These are phyloP conservation scores for Aphanocladium album DNA, from an alignment of 2,329 filamentous ascomycete genomes.

Conservation along the genomic window DNA sequence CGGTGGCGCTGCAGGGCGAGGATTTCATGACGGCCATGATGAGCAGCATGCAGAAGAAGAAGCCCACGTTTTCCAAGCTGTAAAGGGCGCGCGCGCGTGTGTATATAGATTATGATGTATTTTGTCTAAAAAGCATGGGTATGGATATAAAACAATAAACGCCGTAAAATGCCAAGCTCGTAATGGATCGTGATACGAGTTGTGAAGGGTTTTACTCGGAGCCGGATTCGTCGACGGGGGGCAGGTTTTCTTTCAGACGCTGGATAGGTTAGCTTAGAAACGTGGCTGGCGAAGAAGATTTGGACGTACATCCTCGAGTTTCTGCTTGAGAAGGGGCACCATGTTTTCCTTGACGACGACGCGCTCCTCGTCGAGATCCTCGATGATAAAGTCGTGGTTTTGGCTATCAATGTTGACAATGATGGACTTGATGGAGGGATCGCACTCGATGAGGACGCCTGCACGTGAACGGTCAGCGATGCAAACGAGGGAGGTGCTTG, in stretches of 20 bases:
- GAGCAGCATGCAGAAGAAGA: conserved; percentile 72
- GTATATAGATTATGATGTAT: neutral
- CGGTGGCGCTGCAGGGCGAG: conserved; percentile 70
- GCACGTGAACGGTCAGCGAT: neutral
- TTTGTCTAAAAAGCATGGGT: neutral
- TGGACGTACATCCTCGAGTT: conserved; percentile 60
- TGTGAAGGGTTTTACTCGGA: conserved; percentile 35
- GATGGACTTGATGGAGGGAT: conserved; percentile 84
- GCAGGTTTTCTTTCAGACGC: conserved; percentile 49
- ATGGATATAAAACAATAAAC: conserved; percentile 1
- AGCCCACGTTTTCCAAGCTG: conserved; percentile 79
- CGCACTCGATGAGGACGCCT: conserved; percentile 75
- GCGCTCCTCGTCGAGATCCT: conserved; percentile 73
- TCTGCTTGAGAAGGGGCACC: conserved; percentile 60
- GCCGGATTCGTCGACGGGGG: conserved; percentile 47
- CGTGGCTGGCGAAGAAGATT: neutral
- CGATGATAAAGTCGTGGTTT: conserved; percentile 69
- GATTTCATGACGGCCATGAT: conserved; percentile 72
- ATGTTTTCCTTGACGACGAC: conserved; percentile 72
- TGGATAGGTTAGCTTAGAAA: conserved; percentile 19
- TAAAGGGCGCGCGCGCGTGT: too few relatives aligned
- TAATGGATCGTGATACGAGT: neutral
- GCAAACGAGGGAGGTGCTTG: conserved; percentile 40
- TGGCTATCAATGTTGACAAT: conserved; percentile 70
- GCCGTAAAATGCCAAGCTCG: neutral